phyloP scores from a whole-genome alignment of 306 rosid genomes.

The Dryas alaskensis region DNA sequence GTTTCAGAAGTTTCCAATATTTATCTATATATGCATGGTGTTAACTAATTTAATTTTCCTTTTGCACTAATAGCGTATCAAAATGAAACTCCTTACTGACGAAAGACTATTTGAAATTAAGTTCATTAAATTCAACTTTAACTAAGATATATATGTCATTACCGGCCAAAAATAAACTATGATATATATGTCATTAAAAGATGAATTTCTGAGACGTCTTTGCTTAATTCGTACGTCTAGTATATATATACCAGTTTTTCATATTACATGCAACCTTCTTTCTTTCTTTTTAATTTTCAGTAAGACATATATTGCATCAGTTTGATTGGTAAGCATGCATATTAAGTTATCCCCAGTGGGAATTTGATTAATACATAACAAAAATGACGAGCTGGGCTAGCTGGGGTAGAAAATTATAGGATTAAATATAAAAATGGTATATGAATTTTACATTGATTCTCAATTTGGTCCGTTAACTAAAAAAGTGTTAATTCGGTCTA shows the following conservation, averaged over 20 bases:
- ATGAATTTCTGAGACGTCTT: not conserved
- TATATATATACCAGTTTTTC: not conserved
- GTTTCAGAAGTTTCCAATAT: no score
- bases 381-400: slow-evolving; percentile 3
- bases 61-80: no score
- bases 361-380: slow-evolving; percentile 19
- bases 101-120: not conserved
- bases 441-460: no score
- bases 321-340: slow-evolving; percentile 2
- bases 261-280: not conserved
- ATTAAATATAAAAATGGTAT: no score
- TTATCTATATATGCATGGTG: no score
- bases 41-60: no score
- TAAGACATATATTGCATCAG: not conserved
- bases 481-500: no score
- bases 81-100: no score
- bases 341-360: slow-evolving; percentile 4
- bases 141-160: not conserved
- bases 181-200: not conserved
- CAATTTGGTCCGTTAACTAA: no score
- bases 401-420: slow-evolving; percentile 3
- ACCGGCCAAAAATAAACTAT: no score
- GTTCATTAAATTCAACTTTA: not conserved
- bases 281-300: not conserved
- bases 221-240: not conserved